Evolutionary conservation across 2,329 filamentous ascomycete species (phyloP).

Genomic region (Thyridium curvatum): DNA sequence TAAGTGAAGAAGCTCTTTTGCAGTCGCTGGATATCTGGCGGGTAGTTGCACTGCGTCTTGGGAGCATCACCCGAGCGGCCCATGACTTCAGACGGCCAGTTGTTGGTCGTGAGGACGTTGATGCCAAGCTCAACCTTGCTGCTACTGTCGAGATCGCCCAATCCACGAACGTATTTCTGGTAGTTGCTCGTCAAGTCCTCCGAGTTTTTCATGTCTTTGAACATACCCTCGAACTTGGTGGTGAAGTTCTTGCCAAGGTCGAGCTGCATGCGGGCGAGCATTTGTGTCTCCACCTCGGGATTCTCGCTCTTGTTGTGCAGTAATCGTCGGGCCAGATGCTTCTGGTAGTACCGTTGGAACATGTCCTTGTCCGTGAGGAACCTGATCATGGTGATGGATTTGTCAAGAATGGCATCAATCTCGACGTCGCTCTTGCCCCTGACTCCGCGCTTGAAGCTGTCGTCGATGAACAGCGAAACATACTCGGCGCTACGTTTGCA

Average conservation of each 20-base stretch:
- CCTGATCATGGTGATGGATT: slow-evolving; percentile 79
- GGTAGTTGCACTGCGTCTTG: slow-evolving; percentile 61
- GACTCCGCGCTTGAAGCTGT: slow-evolving; percentile 89
- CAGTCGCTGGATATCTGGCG: slow-evolving; percentile 64
- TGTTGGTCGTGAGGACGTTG: slow-evolving; percentile 84
- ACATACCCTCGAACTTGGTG: slow-evolving; percentile 91
- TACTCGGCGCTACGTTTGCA: slow-evolving; percentile 83
- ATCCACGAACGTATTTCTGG: slow-evolving; percentile 54
- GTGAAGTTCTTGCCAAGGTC: slow-evolving; percentile 95
- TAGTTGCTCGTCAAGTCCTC: slow-evolving; percentile 76
- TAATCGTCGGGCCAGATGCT: slow-evolving; percentile 82
- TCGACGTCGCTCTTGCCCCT: slow-evolving; percentile 88
- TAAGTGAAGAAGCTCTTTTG: slow-evolving; percentile 84
- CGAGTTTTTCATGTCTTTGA: slow-evolving; percentile 89
- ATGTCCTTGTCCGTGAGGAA: slow-evolving; percentile 90
- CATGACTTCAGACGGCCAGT: slow-evolving; percentile 91
- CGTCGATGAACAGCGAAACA: slow-evolving; percentile 93
- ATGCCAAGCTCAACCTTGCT: slow-evolving; percentile 66
- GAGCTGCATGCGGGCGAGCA: slow-evolving; percentile 95
- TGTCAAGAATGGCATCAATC: slow-evolving; percentile 77
- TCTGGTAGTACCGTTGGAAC: slow-evolving; percentile 97
- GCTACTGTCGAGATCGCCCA: slow-evolving; percentile 39
- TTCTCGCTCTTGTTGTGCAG: slow-evolving; percentile 86
- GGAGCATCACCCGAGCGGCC: slow-evolving; percentile 34
- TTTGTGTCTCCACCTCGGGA: slow-evolving; percentile 87